phyloP scores from a whole-genome alignment of 208 protist species.

The Crithidia thermophila region DNA sequence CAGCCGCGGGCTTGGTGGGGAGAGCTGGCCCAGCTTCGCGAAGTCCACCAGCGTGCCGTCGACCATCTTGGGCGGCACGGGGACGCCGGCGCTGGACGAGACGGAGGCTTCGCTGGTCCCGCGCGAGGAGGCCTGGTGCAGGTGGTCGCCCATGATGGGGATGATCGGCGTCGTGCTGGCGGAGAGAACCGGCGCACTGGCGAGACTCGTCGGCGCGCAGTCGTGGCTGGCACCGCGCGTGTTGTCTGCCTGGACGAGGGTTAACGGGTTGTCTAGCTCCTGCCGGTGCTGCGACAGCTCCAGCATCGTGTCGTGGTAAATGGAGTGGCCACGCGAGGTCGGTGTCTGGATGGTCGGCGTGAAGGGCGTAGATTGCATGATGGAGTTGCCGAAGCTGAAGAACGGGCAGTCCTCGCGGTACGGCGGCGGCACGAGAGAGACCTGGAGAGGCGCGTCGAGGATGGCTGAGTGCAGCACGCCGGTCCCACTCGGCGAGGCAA shows the following conservation, averaged over 20 bases:
- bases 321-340: constrained; percentile 21
- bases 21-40: constrained; percentile 8
- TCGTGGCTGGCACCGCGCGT: background rate
- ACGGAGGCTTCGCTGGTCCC: background rate
- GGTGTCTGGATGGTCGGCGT: constrained; percentile 15
- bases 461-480: constrained; percentile 26
- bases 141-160: background rate
- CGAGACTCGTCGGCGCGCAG: constrained; percentile 3
- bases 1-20: constrained; percentile 4
- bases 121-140: background rate
- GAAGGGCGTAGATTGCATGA: constrained; percentile 26
- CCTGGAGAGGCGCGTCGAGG: constrained; percentile 37
- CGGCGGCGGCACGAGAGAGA: constrained; percentile 27
- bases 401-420: constrained; percentile 10
- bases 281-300: constrained; percentile 24
- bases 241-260: background rate
- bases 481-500: background rate
- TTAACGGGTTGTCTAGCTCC: constrained; percentile 22
- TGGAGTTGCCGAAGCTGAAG: constrained; percentile 32
- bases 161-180: constrained; percentile 8
- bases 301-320: constrained; percentile 26
- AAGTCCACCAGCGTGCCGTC: constrained; percentile 17
- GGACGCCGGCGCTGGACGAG: constrained; percentile 1
- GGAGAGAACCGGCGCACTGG: background rate
- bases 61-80: background rate